Base-by-base conservation (phyloP, 2,329 filamentous ascomycete genomes). In the Lomentospora prolificans region DNA sequence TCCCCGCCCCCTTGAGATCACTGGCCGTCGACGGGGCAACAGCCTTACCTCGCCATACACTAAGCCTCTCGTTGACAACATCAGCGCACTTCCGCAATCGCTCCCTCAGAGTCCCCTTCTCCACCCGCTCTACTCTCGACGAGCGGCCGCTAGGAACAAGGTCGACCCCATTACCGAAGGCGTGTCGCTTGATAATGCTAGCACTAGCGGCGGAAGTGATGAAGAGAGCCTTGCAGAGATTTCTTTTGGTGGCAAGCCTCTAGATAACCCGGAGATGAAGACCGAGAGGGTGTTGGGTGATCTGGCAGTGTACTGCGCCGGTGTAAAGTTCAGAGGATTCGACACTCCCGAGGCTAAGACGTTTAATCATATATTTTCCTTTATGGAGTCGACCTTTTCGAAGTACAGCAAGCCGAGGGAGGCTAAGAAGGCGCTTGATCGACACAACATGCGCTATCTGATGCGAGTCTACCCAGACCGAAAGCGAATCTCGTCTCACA, bases 361-460 rank as follows among this genome's bases (percentile, higher is more conserved):
- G 44, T 94, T 84, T 74, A 97, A 97, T 69, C 94, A 99, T 72
- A 89, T 97, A 63, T 91, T 94, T 69, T 97, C 94, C 0, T 90
- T 97, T 71, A 89, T 90, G 67, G 94, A 99, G 72, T 84, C 85
- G 57, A 90, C 86, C 4, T 96, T 96, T 64, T 84, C 89, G 63
- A 87, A 84, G 65, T 82, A 94, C 64, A 90, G 85, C 64, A 86
- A 85, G 60, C 84, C 86, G 50, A 79, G 83, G 50, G 86, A 89
- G 24, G 84, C 83, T 58, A 95, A 95, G 71, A 81, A 82, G 59
- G 77, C 87, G 3, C 79, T 97, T 25, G 87, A 92, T 63, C 85
- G 87, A 58, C 94, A 99, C 76, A 99, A 99, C 69, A 87, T 90
- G 77, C 83, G 85, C 41, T 89, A 91, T 67, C 75, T 96, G 65